Base-by-base conservation (phyloP, 2,329 filamentous ascomycete species). In the Cryphonectria radicalis region DNA sequence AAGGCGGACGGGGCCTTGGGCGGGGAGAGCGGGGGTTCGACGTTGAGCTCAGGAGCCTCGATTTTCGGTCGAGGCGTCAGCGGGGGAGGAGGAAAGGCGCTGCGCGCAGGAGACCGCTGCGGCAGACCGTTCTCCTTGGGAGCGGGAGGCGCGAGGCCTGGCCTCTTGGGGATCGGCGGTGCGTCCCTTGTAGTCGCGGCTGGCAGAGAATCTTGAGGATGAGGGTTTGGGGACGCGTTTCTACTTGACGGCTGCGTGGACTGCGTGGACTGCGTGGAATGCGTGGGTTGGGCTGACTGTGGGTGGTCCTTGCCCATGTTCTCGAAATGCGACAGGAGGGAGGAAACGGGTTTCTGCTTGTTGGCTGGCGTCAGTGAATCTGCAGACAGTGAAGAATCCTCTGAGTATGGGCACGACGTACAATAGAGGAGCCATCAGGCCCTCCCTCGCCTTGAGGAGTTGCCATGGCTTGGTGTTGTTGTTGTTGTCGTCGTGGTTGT, bases 321-420 rank as follows among this genome's bases (percentile, higher is more conserved):
- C 84, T 96, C 93, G 80, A 95, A 96, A 76, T 92, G 91, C 74
- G 92, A 93, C 73, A 91, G 88, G 73, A 96, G 85, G 67, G 93
- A 95, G 67, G 93, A 96, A 66, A 96, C 93, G 37, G 93, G 92
- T 83, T 91, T 93, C 92, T 94, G 74, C 43, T 66, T 66, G 11
- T 28, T 28, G 42, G 28, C 63, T 28, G 42, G 28, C 63, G 73
- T 80, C 73, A 82, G 80, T 72, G 7, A 74, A 69, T 71, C 32
- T 25, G 59, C 65, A 35, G 28, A 17, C 40, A 10, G 59, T 57
- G 19, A 53, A 35, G 37, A 2, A 2, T 40, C 25, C 3, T 66
- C 73, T 79, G 66, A 78, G 74, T 55, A 40, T 60, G 32, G 55
- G 5, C 32, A 14, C 35, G 62, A 80, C 90, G 81, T 81, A 93